These are phyloP conservation scores for Camellia japonica DNA, from an alignment of 148 eudicot genomes.

Conservation along the genomic window DNA sequence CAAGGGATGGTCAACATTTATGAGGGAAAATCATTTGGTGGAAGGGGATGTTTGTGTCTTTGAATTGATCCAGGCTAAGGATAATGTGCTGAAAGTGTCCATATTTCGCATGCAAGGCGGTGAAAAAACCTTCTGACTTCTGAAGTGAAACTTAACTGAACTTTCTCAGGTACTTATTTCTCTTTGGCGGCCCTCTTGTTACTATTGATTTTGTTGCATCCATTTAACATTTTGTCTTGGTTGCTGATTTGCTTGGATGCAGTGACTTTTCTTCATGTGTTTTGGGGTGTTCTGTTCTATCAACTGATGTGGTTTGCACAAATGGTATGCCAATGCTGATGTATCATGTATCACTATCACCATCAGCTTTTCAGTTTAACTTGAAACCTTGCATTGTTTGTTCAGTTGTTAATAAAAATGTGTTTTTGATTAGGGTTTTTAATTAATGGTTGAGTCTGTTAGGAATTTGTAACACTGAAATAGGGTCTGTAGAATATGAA, in stretches of 20 bases:
- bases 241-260: not conserved
- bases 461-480: too few relatives aligned
- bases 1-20: slow-evolving; percentile 16
- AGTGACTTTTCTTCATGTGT: not conserved
- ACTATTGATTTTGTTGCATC: not conserved
- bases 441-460: not conserved
- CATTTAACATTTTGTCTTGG: not conserved
- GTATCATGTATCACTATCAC: not conserved
- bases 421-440: not conserved
- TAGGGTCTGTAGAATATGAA: too few relatives aligned
- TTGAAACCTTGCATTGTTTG: not conserved
- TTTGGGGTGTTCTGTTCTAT: not conserved
- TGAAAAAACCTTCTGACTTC: not conserved
- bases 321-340: not conserved
- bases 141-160: not conserved
- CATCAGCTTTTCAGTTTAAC: not conserved
- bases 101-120: not conserved
- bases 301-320: not conserved
- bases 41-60: slow-evolving; percentile 28
- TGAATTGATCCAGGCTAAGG: slow-evolving; percentile 17
- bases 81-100: slow-evolving; percentile 16
- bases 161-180: too few relatives aligned
- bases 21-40: slow-evolving; percentile 7
- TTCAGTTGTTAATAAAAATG: not conserved
- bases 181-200: too few relatives aligned